These are phyloP conservation scores for Phytophthora colocasiae DNA, from an alignment of 352 stramenopile species.

Conservation along the genomic window DNA sequence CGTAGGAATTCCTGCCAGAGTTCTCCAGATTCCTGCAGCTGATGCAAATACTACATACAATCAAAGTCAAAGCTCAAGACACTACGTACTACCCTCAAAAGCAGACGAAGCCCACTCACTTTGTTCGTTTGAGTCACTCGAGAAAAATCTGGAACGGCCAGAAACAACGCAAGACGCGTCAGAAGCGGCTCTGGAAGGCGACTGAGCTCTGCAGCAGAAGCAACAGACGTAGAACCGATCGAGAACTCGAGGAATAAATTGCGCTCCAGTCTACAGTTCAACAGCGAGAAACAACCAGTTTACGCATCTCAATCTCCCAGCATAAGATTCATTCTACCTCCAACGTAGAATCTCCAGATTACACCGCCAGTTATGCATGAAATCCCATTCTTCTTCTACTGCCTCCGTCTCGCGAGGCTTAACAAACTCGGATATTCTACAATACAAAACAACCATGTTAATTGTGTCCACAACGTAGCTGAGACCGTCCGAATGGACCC, in stretches of 20 bases:
- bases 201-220: slow-evolving; percentile 50
- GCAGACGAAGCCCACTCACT: slow-evolving; percentile 23
- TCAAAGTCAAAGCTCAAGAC: slow-evolving; percentile 1
- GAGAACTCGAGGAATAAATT: slow-evolving; percentile 51
- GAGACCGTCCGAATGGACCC: slow-evolving; percentile 10
- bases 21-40: slow-evolving; percentile 22
- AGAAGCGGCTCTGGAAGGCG: slow-evolving; percentile 45
- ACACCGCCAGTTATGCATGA: slow-evolving; percentile 40
- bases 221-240: neutral
- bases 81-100: neutral
- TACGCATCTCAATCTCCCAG: neutral
- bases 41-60: slow-evolving; percentile 39
- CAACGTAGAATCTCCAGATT: slow-evolving; percentile 52
- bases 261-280: slow-evolving; percentile 50
- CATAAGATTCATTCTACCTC: slow-evolving; percentile 28
- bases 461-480: neutral
- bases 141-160: slow-evolving; percentile 43
- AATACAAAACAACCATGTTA: slow-evolving; percentile 13
- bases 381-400: neutral
- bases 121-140: slow-evolving; percentile 47
- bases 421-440: slow-evolving; percentile 53
- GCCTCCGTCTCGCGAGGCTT: slow-evolving; percentile 14
- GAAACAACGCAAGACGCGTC: slow-evolving; percentile 32
- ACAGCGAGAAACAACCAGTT: slow-evolving; percentile 1
- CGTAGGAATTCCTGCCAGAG: slow-evolving; percentile 44